phyloP scores from a whole-genome alignment of 129 eudicot species.

The Tanacetum coccineum region DNA sequence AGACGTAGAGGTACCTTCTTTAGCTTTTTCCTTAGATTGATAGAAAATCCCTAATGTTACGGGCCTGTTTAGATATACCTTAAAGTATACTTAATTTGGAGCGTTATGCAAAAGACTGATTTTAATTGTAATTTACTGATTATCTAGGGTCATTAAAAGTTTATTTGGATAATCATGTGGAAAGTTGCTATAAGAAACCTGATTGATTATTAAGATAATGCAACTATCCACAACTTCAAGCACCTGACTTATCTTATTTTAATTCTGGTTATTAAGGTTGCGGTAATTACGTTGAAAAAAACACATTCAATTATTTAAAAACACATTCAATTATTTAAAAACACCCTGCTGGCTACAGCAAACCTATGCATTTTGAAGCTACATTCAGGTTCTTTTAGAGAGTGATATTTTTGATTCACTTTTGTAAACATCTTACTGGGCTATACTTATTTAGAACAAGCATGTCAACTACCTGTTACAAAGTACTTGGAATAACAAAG shows the following conservation, averaged over 20 bases:
- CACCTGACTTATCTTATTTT: not conserved
- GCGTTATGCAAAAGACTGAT: not conserved
- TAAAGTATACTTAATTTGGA: not conserved
- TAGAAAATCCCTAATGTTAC: too few species aligned
- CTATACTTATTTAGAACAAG: not conserved
- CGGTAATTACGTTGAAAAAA: not conserved
- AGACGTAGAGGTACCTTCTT: too few species aligned
- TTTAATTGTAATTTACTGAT: not conserved
- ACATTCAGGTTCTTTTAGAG: not conserved
- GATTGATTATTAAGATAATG: conserved; percentile 3
- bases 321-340: not conserved
- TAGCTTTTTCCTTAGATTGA: too few species aligned
- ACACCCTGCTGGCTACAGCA: not conserved
- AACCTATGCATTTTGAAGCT: not conserved
- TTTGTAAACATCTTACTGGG: not conserved
- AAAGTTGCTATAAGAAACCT: not conserved
- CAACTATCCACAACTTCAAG: too few species aligned
- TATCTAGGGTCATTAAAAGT: not conserved
- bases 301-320: not conserved
- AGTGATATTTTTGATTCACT: not conserved
- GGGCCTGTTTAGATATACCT: not conserved
- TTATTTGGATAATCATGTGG: not conserved
- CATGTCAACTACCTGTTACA: not conserved
- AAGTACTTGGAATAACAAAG: not conserved
- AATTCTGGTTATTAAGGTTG: not conserved